Evolutionary conservation across 257 asterid species (phyloP).

Genomic region (Knoxia roxburghii): DNA sequence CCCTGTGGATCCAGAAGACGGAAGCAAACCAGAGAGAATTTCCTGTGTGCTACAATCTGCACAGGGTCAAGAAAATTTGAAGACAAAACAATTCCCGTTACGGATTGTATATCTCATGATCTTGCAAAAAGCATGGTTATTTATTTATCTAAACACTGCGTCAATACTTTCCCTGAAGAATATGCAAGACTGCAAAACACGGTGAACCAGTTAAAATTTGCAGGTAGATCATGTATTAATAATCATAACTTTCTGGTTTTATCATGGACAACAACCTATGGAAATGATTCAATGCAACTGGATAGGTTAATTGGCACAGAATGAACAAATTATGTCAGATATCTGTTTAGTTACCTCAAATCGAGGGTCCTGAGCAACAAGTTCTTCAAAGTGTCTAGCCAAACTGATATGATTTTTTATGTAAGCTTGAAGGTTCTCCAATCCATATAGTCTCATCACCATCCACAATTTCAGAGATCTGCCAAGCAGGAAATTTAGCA

Average conservation of each 20-base stretch:
- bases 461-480: slow-evolving; percentile 95
- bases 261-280: too few species aligned
- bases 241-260: neutral
- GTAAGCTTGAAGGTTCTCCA: slow-evolving; percentile 83
- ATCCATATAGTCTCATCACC: slow-evolving; percentile 88
- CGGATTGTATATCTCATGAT: neutral
- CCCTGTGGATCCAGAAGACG: slow-evolving; percentile 45
- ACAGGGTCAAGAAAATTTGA: neutral
- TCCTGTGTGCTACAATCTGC: slow-evolving; percentile 73
- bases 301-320: neutral
- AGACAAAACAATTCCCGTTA: neutral
- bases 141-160: neutral
- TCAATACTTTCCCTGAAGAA: neutral
- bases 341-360: slow-evolving; percentile 51
- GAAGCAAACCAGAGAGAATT: slow-evolving; percentile 77
- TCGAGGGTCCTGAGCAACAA: slow-evolving; percentile 67
- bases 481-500: slow-evolving; percentile 19
- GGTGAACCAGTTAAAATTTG: too few species aligned
- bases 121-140: neutral
- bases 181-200: too few species aligned
- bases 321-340: neutral
- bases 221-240: neutral
- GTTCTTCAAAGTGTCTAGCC: slow-evolving; percentile 67
- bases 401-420: slow-evolving; percentile 72
- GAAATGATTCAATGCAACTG: neutral